phyloP scores from a whole-genome alignment of 257 asterid species.

The Forsythia suspensa region DNA sequence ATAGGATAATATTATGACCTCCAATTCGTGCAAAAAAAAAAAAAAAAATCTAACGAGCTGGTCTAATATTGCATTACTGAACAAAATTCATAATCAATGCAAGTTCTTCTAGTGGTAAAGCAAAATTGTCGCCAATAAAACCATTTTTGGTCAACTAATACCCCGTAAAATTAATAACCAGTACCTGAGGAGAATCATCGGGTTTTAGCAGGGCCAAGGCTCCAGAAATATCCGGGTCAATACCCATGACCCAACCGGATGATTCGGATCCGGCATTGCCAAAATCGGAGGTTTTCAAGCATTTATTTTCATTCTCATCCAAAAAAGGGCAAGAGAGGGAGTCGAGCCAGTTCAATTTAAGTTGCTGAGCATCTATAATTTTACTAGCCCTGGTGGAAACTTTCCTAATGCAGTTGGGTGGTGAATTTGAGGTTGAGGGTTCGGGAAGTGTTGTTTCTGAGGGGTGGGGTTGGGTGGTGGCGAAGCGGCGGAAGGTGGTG shows the following conservation, averaged over 20 bases:
- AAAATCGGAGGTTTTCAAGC: slow-evolving; percentile 19
- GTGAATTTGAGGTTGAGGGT: slow-evolving; percentile 28
- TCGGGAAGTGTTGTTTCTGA: slow-evolving; percentile 25
- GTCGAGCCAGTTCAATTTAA: slow-evolving; percentile 53
- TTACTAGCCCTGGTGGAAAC: slow-evolving; percentile 28
- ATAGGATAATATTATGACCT: neutral
- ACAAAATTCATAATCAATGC: neutral
- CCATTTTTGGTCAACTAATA: neutral
- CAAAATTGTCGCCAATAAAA: neutral
- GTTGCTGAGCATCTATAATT: slow-evolving; percentile 43
- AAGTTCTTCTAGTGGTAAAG: neutral
- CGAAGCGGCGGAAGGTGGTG: slow-evolving; percentile 41
- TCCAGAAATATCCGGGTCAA: slow-evolving; percentile 82
- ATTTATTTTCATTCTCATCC: slow-evolving; percentile 7
- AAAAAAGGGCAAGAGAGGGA: slow-evolving; percentile 65
- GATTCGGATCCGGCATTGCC: slow-evolving; percentile 28
- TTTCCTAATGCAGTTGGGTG: slow-evolving; percentile 26
- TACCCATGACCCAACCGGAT: slow-evolving; percentile 62
- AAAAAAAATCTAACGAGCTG: neutral
- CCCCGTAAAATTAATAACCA: neutral
- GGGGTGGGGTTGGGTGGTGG: slow-evolving; percentile 33
- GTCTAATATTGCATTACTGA: neutral
- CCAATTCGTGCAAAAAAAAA: neutral
- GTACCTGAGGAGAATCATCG: slow-evolving; percentile 56
- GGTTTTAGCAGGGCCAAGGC: slow-evolving; percentile 76